Evolutionary conservation across 305 asterid genomes (phyloP).

Genomic region (Fraxinus sp.): DNA sequence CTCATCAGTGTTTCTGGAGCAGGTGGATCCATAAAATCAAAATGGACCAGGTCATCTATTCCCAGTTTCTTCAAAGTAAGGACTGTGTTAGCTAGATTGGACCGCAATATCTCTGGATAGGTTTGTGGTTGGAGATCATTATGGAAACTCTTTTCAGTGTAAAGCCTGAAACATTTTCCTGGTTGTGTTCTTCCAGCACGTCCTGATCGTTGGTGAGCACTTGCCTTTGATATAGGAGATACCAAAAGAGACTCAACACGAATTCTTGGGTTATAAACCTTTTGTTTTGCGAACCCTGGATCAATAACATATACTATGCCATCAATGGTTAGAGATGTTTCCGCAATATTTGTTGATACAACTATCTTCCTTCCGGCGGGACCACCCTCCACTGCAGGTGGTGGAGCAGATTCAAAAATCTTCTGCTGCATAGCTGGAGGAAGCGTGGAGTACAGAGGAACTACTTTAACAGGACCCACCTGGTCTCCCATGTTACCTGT

Average conservation of each 20-base stretch:
- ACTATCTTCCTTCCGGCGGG: constrained; percentile 96
- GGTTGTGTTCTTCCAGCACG: constrained; percentile 99
- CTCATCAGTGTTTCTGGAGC: constrained; percentile 96
- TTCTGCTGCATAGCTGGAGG: constrained; percentile 99
- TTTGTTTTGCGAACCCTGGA: constrained; percentile 92
- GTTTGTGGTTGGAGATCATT: constrained; percentile 93
- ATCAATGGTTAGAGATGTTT: constrained; percentile 94
- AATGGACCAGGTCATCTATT: constrained; percentile 85
- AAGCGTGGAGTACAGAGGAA: constrained; percentile 89
- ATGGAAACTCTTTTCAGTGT: constrained; percentile 79
- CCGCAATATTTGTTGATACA: constrained; percentile 93
- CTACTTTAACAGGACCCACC: constrained; percentile 86
- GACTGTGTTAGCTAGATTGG: constrained; percentile 89
- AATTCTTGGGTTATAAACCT: constrained; percentile 84
- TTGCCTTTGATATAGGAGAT: constrained; percentile 98
- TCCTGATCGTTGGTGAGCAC: constrained; percentile 97
- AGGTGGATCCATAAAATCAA: constrained; percentile 99
- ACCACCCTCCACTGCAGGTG: constrained; percentile 82
- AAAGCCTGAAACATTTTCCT: constrained; percentile 94
- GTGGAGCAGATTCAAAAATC: constrained; percentile 93
- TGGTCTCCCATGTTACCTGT: constrained; percentile 78
- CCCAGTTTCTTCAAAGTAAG: constrained; percentile 89
- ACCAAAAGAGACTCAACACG: constrained; percentile 96
- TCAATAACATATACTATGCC: constrained; percentile 96
- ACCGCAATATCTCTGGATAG: constrained; percentile 86